phyloP scores from a whole-genome alignment of 257 asterid species.

The Salvia rosmarinus region DNA sequence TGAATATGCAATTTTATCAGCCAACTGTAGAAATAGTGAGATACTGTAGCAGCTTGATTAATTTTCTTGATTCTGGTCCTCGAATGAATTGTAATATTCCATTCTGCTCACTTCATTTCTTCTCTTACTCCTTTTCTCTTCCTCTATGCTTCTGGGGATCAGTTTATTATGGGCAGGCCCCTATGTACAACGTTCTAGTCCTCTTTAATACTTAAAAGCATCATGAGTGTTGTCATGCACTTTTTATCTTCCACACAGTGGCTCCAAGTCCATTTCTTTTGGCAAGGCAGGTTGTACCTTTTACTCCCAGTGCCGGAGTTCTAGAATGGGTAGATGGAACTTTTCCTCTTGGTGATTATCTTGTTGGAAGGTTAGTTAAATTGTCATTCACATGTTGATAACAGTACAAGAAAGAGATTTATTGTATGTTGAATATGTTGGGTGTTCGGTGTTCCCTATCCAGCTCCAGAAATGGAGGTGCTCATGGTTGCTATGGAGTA shows the following conservation, averaged over 20 bases:
- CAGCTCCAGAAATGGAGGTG: conserved; percentile 95
- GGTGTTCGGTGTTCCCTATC: conserved; percentile 27
- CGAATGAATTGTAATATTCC: conserved; percentile 8
- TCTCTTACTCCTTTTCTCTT: conserved; percentile 11
- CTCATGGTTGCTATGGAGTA: conserved; percentile 91
- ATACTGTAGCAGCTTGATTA: conserved; percentile 11
- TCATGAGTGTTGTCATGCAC: conserved; percentile 28
- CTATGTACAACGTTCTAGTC: conserved; percentile 8
- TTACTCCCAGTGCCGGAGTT: conserved; percentile 99
- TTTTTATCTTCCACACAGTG: no score
- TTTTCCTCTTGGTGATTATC: conserved; percentile 95
- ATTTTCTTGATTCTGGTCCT: conserved; percentile 22
- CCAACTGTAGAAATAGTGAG: background rate
- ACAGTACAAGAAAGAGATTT: background rate
- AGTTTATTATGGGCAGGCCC: conserved; percentile 23
- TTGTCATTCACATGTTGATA: conserved; percentile 29
- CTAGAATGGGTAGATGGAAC: conserved; percentile 99
- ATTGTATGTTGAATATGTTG: conserved; percentile 36
- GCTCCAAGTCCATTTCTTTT: conserved; percentile 28
- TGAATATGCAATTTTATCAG: background rate
- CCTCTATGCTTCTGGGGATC: conserved; percentile 16
- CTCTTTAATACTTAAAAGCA: conserved; percentile 5
- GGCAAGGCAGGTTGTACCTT: conserved; percentile 82
- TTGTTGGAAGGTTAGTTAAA: conserved; percentile 72
- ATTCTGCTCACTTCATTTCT: background rate